Conservation (phyloP, 345 rosid species). For the Eucalyptus viminalis region DNA sequence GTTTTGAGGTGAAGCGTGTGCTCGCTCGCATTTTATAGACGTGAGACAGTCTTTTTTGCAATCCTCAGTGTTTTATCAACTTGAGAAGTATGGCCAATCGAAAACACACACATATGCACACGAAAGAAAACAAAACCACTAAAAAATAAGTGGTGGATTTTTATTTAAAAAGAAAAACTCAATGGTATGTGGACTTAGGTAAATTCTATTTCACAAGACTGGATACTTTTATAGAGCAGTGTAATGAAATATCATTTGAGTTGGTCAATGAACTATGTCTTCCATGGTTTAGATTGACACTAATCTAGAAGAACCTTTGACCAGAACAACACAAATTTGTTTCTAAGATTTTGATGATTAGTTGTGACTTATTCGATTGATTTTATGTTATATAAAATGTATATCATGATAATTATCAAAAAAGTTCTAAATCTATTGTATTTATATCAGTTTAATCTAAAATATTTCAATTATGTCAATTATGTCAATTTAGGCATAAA, state of each 20-base stretch:
- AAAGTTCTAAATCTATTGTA: rapidly evolving
- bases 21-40: neutral
- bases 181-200: neutral
- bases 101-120: neutral
- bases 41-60: neutral
- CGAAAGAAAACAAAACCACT: neutral
- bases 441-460: too few relatives aligned
- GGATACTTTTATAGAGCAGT: neutral
- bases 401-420: neutral
- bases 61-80: neutral
- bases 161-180: neutral
- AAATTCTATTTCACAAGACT: neutral
- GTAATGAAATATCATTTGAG: neutral
- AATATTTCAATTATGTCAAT: rapidly evolving
- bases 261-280: neutral
- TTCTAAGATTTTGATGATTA: neutral
- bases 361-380: neutral
- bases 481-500: rapidly evolving
- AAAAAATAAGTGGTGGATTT: neutral
- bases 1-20: neutral
- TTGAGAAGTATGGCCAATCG: neutral
- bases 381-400: neutral
- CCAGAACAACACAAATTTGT: neutral
- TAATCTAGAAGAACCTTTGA: neutral
- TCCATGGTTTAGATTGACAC: neutral